Evolutionary conservation across 768 basidiomycete genomes (phyloP).

Genomic region (Daedaleopsis nitida): DNA sequence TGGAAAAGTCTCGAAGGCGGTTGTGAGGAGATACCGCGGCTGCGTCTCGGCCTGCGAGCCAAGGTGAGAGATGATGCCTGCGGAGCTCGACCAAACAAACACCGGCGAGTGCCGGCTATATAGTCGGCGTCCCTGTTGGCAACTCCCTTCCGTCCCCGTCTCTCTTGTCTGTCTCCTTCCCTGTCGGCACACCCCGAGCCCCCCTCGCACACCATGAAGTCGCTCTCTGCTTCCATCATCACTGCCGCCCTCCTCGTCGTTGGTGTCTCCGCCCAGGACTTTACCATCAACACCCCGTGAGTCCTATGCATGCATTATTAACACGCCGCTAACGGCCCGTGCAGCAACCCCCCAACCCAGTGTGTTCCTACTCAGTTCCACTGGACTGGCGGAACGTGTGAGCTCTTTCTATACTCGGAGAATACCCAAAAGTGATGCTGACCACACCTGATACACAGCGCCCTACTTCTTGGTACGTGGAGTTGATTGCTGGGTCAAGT

Average conservation of each 20-base stretch:
- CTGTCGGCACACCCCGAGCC: slow-evolving; percentile 9
- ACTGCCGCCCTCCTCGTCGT: slow-evolving; percentile 41
- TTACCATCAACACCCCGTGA: slow-evolving; percentile 74
- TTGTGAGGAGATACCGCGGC: too few relatives aligned
- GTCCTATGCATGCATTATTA: slow-evolving; percentile 38
- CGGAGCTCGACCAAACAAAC: slow-evolving; percentile 21
- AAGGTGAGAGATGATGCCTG: slow-evolving; percentile 3
- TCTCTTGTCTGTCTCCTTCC: slow-evolving; percentile 21
- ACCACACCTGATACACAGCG: slow-evolving; percentile 37
- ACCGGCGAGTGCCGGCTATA: slow-evolving; percentile 11
- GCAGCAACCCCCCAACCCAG: slow-evolving; percentile 48
- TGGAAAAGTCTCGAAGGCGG: too few relatives aligned
- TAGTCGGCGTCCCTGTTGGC: slow-evolving; percentile 24
- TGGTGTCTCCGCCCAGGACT: slow-evolving; percentile 46
- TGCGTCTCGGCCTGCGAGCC: too few relatives aligned
- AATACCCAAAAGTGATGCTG: not conserved
- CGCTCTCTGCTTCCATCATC: slow-evolving; percentile 39
- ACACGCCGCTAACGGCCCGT: not conserved
- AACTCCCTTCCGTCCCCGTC: slow-evolving; percentile 27
- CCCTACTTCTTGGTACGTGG: slow-evolving; percentile 67
- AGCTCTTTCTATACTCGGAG: slow-evolving; percentile 28
- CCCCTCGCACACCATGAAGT: slow-evolving; percentile 44
- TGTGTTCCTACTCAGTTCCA: slow-evolving; percentile 53
- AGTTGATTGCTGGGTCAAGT: not conserved
- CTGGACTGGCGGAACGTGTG: slow-evolving; percentile 62